Conservation (phyloP, 140 eudicot species). For the Eryngium alpinum region DNA sequence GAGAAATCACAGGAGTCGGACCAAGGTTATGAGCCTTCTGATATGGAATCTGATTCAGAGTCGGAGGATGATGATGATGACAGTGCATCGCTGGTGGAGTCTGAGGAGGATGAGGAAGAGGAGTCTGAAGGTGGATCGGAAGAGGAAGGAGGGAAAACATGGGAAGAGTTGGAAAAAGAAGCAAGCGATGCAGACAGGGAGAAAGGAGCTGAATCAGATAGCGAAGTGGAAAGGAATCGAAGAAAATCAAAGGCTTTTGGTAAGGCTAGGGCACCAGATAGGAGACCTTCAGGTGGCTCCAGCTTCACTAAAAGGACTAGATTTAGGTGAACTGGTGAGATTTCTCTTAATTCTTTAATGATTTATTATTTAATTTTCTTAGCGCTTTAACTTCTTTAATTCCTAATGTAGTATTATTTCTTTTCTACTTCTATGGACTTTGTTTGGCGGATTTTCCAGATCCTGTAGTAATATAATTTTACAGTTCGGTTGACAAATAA, state of each 20-base stretch:
- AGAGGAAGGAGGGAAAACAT: constrained; percentile 18
- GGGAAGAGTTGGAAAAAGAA: constrained; percentile 19
- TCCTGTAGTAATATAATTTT: too few species aligned
- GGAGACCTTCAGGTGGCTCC: constrained; percentile 13
- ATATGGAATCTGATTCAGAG: constrained; percentile 10
- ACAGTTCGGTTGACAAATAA: too few species aligned
- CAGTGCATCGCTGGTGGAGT: constrained; percentile 20
- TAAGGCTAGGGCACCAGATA: constrained; percentile 18
- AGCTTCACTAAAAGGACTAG: constrained; percentile 3
- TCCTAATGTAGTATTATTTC: too few species aligned
- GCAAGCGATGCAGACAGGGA: constrained; percentile 20
- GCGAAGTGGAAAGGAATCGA: constrained; percentile 20
- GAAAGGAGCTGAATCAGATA: constrained; percentile 19
- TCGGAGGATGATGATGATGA: constrained; percentile 15
- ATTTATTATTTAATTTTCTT: background rate
- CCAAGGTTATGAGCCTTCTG: constrained; percentile 20
- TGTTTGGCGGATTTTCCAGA: too few species aligned
- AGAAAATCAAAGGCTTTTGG: constrained; percentile 12
- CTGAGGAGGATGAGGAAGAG: constrained; percentile 16
- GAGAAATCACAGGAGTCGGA: constrained; percentile 19
- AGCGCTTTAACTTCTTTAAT: too few species aligned
- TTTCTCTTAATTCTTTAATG: background rate
- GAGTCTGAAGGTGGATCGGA: constrained; percentile 14
- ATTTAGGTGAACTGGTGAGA: constrained; percentile 14
- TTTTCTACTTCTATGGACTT: too few species aligned